Base-by-base conservation (phyloP, 495 filamentous ascomycete species). In the Neurospora pannonica region DNA sequence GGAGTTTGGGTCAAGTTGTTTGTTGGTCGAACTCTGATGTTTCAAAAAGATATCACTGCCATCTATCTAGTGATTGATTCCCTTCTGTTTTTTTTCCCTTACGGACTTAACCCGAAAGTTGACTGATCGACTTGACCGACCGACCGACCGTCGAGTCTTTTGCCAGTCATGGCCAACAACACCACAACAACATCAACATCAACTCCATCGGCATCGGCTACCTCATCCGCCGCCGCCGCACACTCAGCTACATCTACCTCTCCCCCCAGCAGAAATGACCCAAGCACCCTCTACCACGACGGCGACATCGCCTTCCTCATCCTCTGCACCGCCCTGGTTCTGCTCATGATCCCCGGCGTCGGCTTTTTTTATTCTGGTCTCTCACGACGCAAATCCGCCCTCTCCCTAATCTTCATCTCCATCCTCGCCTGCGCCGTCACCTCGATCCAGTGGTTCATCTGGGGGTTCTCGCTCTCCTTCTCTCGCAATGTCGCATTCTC, bases 301-400 rank as follows among this genome's bases (percentile, higher is more conserved):
- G 95, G 95, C 75, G 93, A 98, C 84, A 94, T 97, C 70, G 92
- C 92, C 28, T 98, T 92, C 91, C 90, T 97, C 84, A 88, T 98
- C 76, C 91, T 89, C 7, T 88, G 93, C 4, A 94, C 95, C 6
- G 95, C 93, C 17, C 88, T 98, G 17, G 94, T 98, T 54, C 84
- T 98, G 74, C 89, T 98, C 78, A 98, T 98, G 95, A 97, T 98
- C 84, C 95, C 95, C 6, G 95, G 95, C 75, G 94, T 98, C 81
- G 95, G 94, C 60, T 97, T 98, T 89, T 97, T 98, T 87, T 98
- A 98, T 85, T 97, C 94, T 2, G 95, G 95, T 74, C 92, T 98
- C 38, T 95, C 95, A 24, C 91, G 95, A 74, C 88, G 95, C 80
- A 98, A 98, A 85, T 97, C 94, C 0, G 95, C 95, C 13, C 87